Conservation (phyloP, 345 rosid species). For the Lenwebbia sp. region DNA sequence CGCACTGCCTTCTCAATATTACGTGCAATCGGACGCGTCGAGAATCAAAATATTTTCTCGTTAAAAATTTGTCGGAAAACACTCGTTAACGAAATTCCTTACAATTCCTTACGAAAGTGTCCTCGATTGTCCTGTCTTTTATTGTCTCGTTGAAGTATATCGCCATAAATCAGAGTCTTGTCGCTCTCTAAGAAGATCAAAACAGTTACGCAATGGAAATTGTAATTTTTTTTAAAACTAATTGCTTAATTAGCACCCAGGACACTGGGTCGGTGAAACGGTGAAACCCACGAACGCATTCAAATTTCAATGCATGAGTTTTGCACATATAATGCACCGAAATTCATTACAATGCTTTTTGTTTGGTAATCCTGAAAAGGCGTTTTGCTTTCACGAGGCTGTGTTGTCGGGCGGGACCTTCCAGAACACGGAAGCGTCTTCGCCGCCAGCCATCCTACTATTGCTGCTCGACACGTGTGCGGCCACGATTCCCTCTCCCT, state of each 20-base stretch:
- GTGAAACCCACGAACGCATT: neutral
- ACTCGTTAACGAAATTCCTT: neutral
- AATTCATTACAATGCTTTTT: neutral
- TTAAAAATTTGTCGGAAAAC: neutral
- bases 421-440: neutral
- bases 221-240: neutral
- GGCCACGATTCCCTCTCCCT: neutral
- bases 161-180: neutral
- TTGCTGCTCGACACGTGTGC: neutral
- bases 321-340: no score
- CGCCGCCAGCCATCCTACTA: neutral
- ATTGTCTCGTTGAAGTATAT: neutral
- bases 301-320: neutral
- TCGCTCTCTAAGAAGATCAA: neutral
- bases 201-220: neutral
- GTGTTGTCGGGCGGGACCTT: neutral
- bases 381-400: neutral
- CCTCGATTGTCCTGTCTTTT: neutral
- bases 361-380: neutral
- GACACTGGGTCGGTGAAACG: neutral
- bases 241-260: neutral
- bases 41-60: neutral
- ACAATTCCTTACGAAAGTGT: neutral
- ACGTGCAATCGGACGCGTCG: neutral
- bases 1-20: accelerated